Evolutionary conservation across 1,284 basidiomycete genomes (phyloP).

Genomic region (Athelia psychrophila): DNA sequence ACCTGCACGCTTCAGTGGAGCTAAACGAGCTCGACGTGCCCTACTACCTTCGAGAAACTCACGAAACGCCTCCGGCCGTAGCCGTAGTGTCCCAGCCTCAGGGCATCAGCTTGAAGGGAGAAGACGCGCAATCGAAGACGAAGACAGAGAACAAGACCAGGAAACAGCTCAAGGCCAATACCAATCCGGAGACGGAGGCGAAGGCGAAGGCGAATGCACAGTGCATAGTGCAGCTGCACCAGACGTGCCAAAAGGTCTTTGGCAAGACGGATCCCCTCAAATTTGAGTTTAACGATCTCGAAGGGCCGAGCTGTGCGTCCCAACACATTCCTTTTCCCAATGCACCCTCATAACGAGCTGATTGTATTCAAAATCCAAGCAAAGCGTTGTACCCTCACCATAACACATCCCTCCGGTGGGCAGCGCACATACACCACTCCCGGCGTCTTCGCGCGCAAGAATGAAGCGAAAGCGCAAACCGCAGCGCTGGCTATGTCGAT

Average conservation of each 20-base stretch:
- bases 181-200: neutral
- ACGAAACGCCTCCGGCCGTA: neutral
- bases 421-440: conserved; percentile 50
- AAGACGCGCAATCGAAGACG: no score
- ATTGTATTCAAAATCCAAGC: conserved; percentile 25
- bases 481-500: conserved; percentile 52
- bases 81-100: no score
- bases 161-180: conserved; percentile 4
- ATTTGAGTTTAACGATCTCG: conserved; percentile 43
- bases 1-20: conserved; percentile 8
- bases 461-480: conserved; percentile 49
- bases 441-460: conserved; percentile 36
- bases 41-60: neutral
- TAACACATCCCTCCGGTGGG: conserved; percentile 49
- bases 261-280: conserved; percentile 35
- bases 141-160: no score
- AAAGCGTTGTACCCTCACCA: conserved; percentile 56
- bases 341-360: neutral
- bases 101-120: no score
- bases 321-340: neutral
- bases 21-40: neutral
- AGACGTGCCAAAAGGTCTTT: conserved; percentile 39
- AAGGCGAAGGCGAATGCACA: neutral
- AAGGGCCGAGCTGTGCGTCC: conserved; percentile 27
- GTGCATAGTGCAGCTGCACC: conserved; percentile 34